A percentile compares a stretch with the other conserved stretches of the same genome.
Evolutionary conservation across 306 rosid species (phyloP).

Genomic region (Astragalus membranaceus): DNA sequence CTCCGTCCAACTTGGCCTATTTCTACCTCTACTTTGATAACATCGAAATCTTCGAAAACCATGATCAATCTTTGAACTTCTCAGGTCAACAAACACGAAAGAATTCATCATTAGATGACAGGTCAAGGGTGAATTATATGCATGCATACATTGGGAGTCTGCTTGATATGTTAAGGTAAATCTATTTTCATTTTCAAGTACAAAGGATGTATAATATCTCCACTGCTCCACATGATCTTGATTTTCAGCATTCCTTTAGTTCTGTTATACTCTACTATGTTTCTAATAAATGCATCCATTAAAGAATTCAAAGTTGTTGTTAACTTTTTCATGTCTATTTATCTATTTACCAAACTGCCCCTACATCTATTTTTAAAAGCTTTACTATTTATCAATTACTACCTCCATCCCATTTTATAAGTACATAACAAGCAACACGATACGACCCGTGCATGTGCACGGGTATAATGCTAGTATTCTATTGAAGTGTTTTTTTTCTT

Average conservation of each 20-base stretch:
- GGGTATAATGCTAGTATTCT: too few species aligned
- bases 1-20: background rate
- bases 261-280: background rate
- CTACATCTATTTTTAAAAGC: too few species aligned
- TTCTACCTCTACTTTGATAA: constrained; percentile 22
- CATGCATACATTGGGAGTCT: constrained; percentile 32
- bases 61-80: background rate
- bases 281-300: background rate
- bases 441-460: too few species aligned
- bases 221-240: background rate
- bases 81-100: constrained; percentile 42
- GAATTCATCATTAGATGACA: constrained; percentile 52
- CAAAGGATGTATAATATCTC: background rate
- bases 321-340: too few species aligned
- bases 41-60: background rate
- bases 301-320: background rate
- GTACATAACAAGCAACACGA: too few species aligned
- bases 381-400: too few species aligned
- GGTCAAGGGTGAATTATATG: constrained; percentile 43
- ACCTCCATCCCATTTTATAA: too few species aligned
- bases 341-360: too few species aligned
- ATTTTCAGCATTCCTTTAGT: background rate
- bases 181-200: background rate
- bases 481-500: too few species aligned
- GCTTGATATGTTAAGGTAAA: constrained; percentile 48